Percentiles rank a stretch among this genome's conserved stretches.
These are phyloP conservation scores for Euphorbia lathyris DNA, from an alignment of 345 rosid species.

Conservation along the genomic window DNA sequence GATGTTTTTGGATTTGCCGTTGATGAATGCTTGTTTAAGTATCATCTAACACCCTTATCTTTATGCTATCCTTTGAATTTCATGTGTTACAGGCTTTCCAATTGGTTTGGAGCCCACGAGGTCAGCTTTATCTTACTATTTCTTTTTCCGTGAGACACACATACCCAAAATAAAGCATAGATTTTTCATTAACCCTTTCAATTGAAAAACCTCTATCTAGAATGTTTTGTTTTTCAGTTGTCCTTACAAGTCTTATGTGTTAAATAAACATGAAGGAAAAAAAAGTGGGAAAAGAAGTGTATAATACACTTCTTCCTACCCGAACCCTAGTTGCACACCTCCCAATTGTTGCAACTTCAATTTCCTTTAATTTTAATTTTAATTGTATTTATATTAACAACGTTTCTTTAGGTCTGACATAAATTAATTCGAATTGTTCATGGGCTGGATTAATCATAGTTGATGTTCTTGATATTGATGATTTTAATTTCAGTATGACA, in stretches of 20 bases:
- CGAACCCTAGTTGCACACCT: no score
- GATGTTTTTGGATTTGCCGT: background rate
- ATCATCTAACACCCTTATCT: background rate
- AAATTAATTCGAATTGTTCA: no score
- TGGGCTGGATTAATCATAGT: no score
- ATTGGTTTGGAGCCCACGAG: slow-evolving; percentile 17
- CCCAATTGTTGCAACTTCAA: no score
- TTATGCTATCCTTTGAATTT: background rate
- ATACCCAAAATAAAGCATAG: background rate
- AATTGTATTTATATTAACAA: no score
- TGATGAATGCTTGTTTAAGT: background rate
- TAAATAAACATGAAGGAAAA: background rate
- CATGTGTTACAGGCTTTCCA: slow-evolving; percentile 21
- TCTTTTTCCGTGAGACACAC: background rate
- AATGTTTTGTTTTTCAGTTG: background rate
- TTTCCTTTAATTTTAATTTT: no score
- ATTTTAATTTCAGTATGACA: no score
- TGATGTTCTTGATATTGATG: no score
- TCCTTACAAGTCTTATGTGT: background rate
- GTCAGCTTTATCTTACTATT: slow-evolving; percentile 14
- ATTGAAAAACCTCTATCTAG: background rate
- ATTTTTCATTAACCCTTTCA: background rate
- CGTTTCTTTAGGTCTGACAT: no score
- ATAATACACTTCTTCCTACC: no score
- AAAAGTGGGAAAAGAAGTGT: background rate